Percentiles rank a stretch among this genome's conserved stretches.
These are phyloP conservation scores for Gamsiella multidivaricata DNA, from an alignment of 192 early-diverging fungal genomes.

Conservation along the genomic window DNA sequence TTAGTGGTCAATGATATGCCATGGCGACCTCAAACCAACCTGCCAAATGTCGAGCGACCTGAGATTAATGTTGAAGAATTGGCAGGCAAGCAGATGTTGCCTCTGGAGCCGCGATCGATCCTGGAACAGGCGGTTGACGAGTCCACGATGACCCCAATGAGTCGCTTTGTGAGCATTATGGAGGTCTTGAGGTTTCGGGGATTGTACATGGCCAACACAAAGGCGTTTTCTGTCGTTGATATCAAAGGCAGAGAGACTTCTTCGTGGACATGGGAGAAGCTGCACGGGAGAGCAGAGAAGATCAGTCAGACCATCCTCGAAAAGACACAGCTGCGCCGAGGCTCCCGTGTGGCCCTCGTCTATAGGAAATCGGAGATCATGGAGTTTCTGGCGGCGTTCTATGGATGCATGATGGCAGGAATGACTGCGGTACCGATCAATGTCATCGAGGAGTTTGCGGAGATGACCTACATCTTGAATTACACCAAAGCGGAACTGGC, in stretches of 20 bases:
- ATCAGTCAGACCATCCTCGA: slow-evolving; percentile 75
- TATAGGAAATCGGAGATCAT: slow-evolving; percentile 84
- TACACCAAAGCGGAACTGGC: slow-evolving; percentile 73
- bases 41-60: slow-evolving; percentile 48
- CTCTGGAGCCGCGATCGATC: slow-evolving; percentile 61
- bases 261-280: slow-evolving; percentile 79
- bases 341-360: slow-evolving; percentile 79
- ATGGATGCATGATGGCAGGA: slow-evolving; percentile 85
- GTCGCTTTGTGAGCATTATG: slow-evolving; percentile 71
- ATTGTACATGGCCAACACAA: slow-evolving; percentile 61
- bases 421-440: slow-evolving; percentile 88
- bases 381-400: slow-evolving; percentile 85
- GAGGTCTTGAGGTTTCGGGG: slow-evolving; percentile 76
- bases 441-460: slow-evolving; percentile 81
- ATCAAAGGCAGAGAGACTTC: slow-evolving; percentile 76
- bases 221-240: slow-evolving; percentile 78
- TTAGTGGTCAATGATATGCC: slow-evolving; percentile 16
- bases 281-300: slow-evolving; percentile 77
- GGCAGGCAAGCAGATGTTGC: slow-evolving; percentile 65
- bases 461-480: slow-evolving; percentile 79
- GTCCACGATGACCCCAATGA: slow-evolving; percentile 58
- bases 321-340: slow-evolving; percentile 66
- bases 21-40: slow-evolving; percentile 36
- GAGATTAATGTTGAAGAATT: slow-evolving; percentile 57
- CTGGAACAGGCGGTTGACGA: slow-evolving; percentile 56